These are phyloP conservation scores for Metschnikowia sp. DNA, from an alignment of 805 yeast species.

Conservation along the genomic window DNA sequence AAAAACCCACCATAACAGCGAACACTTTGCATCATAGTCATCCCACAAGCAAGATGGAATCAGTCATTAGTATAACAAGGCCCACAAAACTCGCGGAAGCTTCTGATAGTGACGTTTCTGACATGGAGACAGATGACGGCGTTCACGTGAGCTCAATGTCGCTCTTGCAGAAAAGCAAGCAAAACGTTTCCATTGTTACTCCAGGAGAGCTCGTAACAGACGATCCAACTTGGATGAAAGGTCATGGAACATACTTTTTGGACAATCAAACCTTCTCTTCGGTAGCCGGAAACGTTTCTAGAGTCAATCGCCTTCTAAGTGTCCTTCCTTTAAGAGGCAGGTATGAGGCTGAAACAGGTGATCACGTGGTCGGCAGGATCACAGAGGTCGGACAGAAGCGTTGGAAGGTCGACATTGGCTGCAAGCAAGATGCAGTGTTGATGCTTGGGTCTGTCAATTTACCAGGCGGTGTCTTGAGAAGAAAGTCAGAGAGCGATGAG, in stretches of 20 bases:
- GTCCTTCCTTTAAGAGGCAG: slow-evolving; percentile 85
- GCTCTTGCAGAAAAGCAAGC: not conserved
- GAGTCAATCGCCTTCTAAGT: slow-evolving; percentile 82
- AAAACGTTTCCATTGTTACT: slow-evolving; percentile 57
- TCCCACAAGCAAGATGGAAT: slow-evolving; percentile 3
- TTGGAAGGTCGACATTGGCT: slow-evolving; percentile 97
- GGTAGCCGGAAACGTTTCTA: slow-evolving; percentile 84
- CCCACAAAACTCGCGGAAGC: slow-evolving; percentile 23
- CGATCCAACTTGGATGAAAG: slow-evolving; percentile 97
- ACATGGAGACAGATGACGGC: too few species aligned
- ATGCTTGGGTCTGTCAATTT: slow-evolving; percentile 94
- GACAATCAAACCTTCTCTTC: slow-evolving; percentile 79
- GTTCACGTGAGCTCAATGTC: too few species aligned
- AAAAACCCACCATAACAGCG: not conserved
- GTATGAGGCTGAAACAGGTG: slow-evolving; percentile 93
- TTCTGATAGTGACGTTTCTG: not conserved
- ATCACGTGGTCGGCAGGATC: slow-evolving; percentile 89
- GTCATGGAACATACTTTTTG: slow-evolving; percentile 90
- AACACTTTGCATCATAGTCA: not conserved
- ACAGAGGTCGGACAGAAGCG: slow-evolving; percentile 91
- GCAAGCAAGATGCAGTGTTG: slow-evolving; percentile 86
- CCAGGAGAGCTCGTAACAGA: slow-evolving; percentile 97
- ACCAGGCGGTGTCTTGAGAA: slow-evolving; percentile 94
- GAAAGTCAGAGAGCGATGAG: slow-evolving; percentile 94
- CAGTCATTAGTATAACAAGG: slow-evolving; percentile 36